Percentiles rank a stretch among this genome's conserved stretches.
phyloP scores from a whole-genome alignment of 352 stramenopile species.

The Globisporangium carolinianum region DNA sequence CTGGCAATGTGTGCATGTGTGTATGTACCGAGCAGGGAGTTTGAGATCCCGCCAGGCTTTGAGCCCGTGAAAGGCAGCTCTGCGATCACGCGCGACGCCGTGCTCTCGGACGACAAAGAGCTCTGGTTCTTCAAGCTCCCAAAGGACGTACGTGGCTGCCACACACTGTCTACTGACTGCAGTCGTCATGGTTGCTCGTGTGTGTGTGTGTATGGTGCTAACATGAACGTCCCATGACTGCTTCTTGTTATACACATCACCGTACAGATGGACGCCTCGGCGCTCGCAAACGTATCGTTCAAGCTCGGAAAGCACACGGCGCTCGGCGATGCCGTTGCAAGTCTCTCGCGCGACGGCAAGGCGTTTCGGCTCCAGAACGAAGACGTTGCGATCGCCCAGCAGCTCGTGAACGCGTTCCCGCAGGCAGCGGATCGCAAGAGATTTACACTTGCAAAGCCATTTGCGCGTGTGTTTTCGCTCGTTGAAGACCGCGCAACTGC shows the following conservation, averaged over 20 bases:
- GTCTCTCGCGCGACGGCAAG: constrained; percentile 36
- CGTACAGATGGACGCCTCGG: constrained; percentile 56
- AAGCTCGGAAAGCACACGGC: constrained; percentile 33
- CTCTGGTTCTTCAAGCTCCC: constrained; percentile 85
- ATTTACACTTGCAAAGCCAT: constrained; percentile 67
- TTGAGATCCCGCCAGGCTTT: constrained; percentile 72
- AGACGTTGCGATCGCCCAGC: constrained; percentile 52
- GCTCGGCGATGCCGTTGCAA: constrained; percentile 33
- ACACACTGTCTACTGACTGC: too few species aligned
- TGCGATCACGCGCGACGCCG: constrained; percentile 46
- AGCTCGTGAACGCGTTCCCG: constrained; percentile 74
- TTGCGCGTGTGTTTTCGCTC: constrained; percentile 67
- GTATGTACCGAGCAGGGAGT: constrained; percentile 33
- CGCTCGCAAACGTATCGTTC: constrained; percentile 58
- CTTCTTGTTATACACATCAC: too few species aligned
- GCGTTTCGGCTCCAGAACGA: constrained; percentile 54
- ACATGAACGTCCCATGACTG: too few species aligned
- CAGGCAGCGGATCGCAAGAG: constrained; percentile 42
- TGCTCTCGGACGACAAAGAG: constrained; percentile 68
- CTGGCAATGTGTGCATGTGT: not conserved
- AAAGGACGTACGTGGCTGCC: constrained; percentile 50
- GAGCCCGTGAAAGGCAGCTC: constrained; percentile 54
- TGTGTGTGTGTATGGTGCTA: too few species aligned
- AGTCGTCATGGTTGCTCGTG: too few species aligned
- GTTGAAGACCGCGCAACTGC: constrained; percentile 32